phyloP scores from a whole-genome alignment of 352 stramenopile genomes.

The Phytophthora sansomeana region DNA sequence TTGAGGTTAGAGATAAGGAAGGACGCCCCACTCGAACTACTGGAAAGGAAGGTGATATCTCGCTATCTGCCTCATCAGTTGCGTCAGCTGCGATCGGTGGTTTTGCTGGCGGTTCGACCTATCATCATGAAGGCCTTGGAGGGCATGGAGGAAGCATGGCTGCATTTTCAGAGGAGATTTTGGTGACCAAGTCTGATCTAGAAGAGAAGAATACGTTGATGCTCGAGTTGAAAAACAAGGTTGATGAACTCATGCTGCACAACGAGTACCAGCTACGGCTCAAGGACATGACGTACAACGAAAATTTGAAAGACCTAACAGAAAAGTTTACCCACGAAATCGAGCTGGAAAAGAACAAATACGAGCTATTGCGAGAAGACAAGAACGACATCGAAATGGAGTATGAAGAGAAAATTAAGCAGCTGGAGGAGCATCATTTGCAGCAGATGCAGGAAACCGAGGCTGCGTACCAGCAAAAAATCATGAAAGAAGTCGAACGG shows the following conservation, averaged over 20 bases:
- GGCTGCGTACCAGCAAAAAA: slow-evolving; percentile 91
- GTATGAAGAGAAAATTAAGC: slow-evolving; percentile 92
- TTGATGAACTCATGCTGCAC: slow-evolving; percentile 94
- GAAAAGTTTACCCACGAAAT: slow-evolving; percentile 95
- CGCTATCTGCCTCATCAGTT: slow-evolving; percentile 17
- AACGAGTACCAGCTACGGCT: slow-evolving; percentile 96
- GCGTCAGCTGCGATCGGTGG: slow-evolving; percentile 12
- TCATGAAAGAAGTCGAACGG: slow-evolving; percentile 93
- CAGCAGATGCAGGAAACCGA: slow-evolving; percentile 93
- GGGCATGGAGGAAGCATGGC: slow-evolving; percentile 25
- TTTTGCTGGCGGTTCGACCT: slow-evolving; percentile 21
- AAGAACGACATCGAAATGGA: slow-evolving; percentile 95
- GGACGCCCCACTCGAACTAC: slow-evolving; percentile 63
- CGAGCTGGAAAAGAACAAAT: slow-evolving; percentile 93
- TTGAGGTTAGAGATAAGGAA: slow-evolving; percentile 91
- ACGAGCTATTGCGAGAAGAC: slow-evolving; percentile 89
- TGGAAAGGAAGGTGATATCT: slow-evolving; percentile 25
- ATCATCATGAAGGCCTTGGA: slow-evolving; percentile 25
- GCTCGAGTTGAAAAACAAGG: slow-evolving; percentile 94
- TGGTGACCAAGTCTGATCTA: slow-evolving; percentile 92
- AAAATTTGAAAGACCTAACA: slow-evolving; percentile 94
- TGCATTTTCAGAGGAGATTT: slow-evolving; percentile 77
- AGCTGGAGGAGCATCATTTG: slow-evolving; percentile 92
- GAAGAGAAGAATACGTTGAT: slow-evolving; percentile 94
- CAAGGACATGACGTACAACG: slow-evolving; percentile 96